Percentiles rank a stretch among this genome's conserved stretches.
phyloP scores from a whole-genome alignment of 2,329 filamentous ascomycete genomes.

The Alternaria postmessia region DNA sequence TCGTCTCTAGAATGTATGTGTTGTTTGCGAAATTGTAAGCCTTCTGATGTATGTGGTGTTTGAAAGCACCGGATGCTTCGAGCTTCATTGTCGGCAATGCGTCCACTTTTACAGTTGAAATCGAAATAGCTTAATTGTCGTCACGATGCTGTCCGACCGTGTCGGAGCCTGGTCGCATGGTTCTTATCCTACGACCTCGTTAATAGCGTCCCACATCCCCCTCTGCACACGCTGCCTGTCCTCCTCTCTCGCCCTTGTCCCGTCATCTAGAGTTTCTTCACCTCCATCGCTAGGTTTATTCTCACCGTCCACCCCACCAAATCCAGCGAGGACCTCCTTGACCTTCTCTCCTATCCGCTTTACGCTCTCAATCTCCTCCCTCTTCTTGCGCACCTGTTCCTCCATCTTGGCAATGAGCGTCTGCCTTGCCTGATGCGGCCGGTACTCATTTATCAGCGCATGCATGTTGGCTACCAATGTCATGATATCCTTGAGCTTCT shows the following conservation, averaged over 20 bases:
- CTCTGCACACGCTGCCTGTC: conserved; percentile 38
- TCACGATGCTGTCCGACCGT: neutral
- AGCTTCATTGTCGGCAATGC: neutral
- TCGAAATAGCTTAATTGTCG: neutral
- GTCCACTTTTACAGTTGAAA: neutral
- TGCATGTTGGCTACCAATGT: conserved; percentile 91
- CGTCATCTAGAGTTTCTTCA: conserved; percentile 24
- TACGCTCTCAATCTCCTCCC: conserved; percentile 75
- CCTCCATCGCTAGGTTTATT: conserved; percentile 13
- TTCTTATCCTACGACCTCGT: conserved; percentile 40
- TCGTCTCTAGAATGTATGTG: neutral
- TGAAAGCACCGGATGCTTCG: neutral
- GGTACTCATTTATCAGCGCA: conserved; percentile 91
- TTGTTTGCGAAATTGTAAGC: neutral
- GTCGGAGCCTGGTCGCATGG: neutral
- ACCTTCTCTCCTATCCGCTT: conserved; percentile 75
- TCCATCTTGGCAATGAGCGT: conserved; percentile 89
- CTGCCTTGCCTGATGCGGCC: conserved; percentile 90
- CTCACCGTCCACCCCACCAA: conserved; percentile 54
- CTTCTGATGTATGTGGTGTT: neutral
- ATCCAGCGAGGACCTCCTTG: conserved; percentile 73
- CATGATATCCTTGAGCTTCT: conserved; percentile 80
- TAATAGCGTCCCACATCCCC: conserved; percentile 48
- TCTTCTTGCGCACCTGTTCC: conserved; percentile 76
- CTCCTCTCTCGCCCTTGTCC: conserved; percentile 20